Percentiles rank a stretch among this genome's conserved stretches.
Conservation (phyloP, 1,139 yeast species). For the Wickerhamomyces sp. region DNA sequence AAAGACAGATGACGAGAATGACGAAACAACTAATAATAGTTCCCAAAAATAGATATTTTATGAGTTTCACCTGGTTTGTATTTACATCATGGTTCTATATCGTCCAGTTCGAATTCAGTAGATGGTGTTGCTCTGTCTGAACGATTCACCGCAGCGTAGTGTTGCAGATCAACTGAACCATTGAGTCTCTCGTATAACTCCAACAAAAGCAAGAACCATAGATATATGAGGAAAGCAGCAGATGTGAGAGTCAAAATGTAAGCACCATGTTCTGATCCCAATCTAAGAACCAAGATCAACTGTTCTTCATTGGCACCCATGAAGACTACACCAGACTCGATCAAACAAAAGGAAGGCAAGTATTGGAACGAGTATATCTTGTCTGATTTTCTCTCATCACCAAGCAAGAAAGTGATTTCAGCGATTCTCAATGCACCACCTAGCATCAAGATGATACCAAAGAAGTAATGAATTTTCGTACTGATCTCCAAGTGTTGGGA, state of each 20-base stretch:
- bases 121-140: conserved; percentile 8
- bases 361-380: conserved; percentile 70
- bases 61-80: background rate
- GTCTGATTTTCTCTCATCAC: conserved; percentile 48
- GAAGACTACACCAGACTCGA: conserved; percentile 73
- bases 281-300: conserved; percentile 57
- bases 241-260: conserved; percentile 70
- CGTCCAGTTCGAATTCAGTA: conserved; percentile 20
- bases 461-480: conserved; percentile 81
- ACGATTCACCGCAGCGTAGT: conserved; percentile 7
- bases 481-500: conserved; percentile 68
- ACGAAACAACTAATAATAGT: background rate
- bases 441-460: conserved; percentile 73
- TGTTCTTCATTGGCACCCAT: conserved; percentile 95
- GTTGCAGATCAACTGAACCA: conserved; percentile 6
- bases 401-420: conserved; percentile 69
- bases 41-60: too few species aligned
- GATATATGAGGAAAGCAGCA: conserved; percentile 66
- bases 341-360: conserved; percentile 73
- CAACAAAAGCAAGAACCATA: conserved; percentile 58
- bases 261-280: conserved; percentile 82
- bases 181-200: conserved; percentile 51
- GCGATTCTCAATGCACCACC: conserved; percentile 73
- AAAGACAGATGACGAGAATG: conserved; percentile 12
- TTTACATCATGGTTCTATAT: conserved; percentile 7